A percentile compares a stretch with the other conserved stretches of the same genome.
Evolutionary conservation across 2,329 filamentous ascomycete genomes (phyloP).

Genomic region (Ascochyta lentis): DNA sequence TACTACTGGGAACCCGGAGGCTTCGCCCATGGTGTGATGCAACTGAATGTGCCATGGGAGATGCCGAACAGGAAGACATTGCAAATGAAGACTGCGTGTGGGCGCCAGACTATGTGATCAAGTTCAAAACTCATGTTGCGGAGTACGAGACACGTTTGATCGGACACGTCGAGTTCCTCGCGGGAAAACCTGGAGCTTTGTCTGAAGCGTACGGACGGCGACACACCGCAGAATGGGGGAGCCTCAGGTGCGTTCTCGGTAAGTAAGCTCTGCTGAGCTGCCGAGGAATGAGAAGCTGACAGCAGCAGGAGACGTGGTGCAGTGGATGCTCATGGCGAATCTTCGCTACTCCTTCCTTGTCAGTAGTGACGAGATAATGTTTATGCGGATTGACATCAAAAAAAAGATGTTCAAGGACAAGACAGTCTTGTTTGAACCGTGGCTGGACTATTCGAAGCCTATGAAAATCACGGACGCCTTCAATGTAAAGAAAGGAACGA

Average conservation of each 20-base stretch:
- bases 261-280: not conserved
- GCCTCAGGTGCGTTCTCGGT: conserved; percentile 31
- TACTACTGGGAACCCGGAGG: conserved; percentile 3
- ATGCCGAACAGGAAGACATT: conserved; percentile 6
- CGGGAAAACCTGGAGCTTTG: conserved; percentile 21
- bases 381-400: conserved; percentile 18
- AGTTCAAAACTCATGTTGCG: conserved; percentile 1
- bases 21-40: not conserved
- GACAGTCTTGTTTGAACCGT: conserved; percentile 14
- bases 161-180: conserved; percentile 30
- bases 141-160: conserved; percentile 15
- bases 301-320: conserved; percentile 23
- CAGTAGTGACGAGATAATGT: conserved; percentile 29
- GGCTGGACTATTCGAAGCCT: conserved; percentile 20
- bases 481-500: conserved; percentile 1
- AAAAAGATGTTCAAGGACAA: not conserved
- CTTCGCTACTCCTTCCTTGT: conserved; percentile 25
- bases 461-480: conserved; percentile 20
- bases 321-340: conserved; percentile 28
- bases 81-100: conserved; percentile 11
- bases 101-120: conserved; percentile 21
- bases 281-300: not conserved
- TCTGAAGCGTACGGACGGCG: conserved; percentile 15
- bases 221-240: conserved; percentile 21
- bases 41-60: conserved; percentile 6